Base-by-base conservation (phyloP, 306 rosid genomes). In the Lablab purpureus region DNA sequence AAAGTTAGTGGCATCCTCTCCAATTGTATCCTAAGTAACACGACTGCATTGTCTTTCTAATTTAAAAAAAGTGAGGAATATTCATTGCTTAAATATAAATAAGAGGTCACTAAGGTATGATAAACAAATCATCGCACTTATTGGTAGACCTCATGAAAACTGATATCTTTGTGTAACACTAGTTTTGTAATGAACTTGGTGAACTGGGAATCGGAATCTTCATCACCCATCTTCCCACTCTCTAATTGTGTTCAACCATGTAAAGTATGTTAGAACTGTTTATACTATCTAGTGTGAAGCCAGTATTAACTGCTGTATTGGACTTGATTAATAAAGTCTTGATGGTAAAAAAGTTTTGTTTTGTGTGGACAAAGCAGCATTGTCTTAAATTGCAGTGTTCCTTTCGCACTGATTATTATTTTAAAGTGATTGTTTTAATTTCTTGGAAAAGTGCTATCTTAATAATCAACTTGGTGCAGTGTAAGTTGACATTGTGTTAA, bases 381-480 rank as follows among this genome's bases (percentile, higher is more conserved):
- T 5, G 6, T 56, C 74, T 58, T 67, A 18, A 32, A 37, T 37
- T 37, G 10, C 41, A 37, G 41, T 37, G 41, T 37, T 37, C 41
- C 10, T 37, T 37, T 47, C 23, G 1, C 32, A 5, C 62, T 75
- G 59, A n/a, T 67, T 75, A 56, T 22, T 68, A 34, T 37, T 50
- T 56, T 67, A 4, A 32, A 9, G 41, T 75, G 66, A 58, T 36
- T 12, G 17, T 68, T 67, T 68, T 28, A 47, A 34, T 81, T 67
- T 7, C 51, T n/a, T 46, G 65, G 32, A 58, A 23, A 68, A 68
- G 45, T 11, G 23, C 14, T 32, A 22, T 50, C 74, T 52, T 7
- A 71, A 54, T 19, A 4, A 45, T 71, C 7, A n/a, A 18, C 34
- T 32, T 58, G 70, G 23, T 28, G 60, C 40, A 28, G 22, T 76